Base-by-base conservation (phyloP, 164 flowering plant species). In the Chimonanthus praecox region DNA sequence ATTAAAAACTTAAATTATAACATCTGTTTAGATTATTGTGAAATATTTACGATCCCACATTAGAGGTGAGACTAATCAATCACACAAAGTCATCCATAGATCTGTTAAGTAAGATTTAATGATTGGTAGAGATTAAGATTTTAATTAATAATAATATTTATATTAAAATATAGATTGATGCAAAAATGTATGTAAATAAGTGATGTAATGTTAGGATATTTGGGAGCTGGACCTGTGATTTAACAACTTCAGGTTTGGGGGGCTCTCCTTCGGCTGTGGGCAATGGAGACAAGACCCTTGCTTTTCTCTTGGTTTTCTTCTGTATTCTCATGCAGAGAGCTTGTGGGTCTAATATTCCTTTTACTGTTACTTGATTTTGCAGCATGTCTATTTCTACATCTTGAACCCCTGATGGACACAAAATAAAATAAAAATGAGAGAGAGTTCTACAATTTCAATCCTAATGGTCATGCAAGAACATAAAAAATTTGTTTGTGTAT, bases 271-370 rank as follows among this genome's bases (percentile, higher is more conserved):
- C 96, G 11, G 86, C 77, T 13, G 89, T 76, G 2, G 97, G 94
- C 69, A 86, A 71, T 54, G 98, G 97, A 21, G 98, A 92, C 47
- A 92, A n/a, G 60, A 94, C 90, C 70, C 81, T 86, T 4, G 92
- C 94, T 73, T 73, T 83, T 85, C 97, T 87, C 81, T 90, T 94
- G 3, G 95, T 90, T 78, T 83, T 92, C 85, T 88, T 92, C 82
- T 82, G 88, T 46, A 94, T 87, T 74, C 68, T 88, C 54, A 49
- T 78, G 78, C 98, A 94, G 1, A 94, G 79, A 0, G 92, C 94
- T 80, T 91, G 87, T n/a, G 98, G 94, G 54, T 91, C 97, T 48
- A 94, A 87, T 45, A 91, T 80, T 21, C 98, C 98, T 72, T 91
- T 91, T 61, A 94, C 80, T 3, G 94, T 94, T 64, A 92, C 89